Evolutionary conservation across 306 rosid species (phyloP).

Genomic region (Abrus pulchellus): DNA sequence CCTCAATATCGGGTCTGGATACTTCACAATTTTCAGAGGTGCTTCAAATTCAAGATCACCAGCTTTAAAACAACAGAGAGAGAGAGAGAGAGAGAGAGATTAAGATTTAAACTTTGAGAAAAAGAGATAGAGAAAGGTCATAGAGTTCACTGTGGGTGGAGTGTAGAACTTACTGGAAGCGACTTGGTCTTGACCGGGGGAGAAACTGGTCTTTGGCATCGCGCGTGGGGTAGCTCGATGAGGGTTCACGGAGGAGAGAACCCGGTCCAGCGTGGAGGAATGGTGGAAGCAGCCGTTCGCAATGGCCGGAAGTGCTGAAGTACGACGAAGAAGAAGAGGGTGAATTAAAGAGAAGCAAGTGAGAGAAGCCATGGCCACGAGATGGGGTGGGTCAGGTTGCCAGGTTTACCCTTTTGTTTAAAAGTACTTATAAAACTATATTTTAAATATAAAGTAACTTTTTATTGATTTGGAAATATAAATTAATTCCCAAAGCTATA

Average conservation of each 20-base stretch:
- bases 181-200: conserved; percentile 61
- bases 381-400: background rate
- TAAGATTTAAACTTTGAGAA: background rate
- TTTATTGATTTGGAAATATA: too few species aligned
- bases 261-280: conserved; percentile 42
- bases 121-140: background rate
- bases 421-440: too few species aligned
- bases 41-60: conserved; percentile 72
- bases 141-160: conserved; percentile 3
- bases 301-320: conserved; percentile 49
- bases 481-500: too few species aligned
- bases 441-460: too few species aligned
- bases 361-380: conserved; percentile 61
- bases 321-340: conserved; percentile 42
- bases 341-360: conserved; percentile 44
- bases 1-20: conserved; percentile 84
- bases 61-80: conserved; percentile 51
- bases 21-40: conserved; percentile 74
- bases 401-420: too few species aligned
- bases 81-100: background rate
- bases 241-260: conserved; percentile 40
- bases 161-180: conserved; percentile 67
- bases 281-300: conserved; percentile 39
- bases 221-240: conserved; percentile 49
- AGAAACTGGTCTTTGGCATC: conserved; percentile 63